phyloP scores from a whole-genome alignment of 169 alveolate species.

The Plasmodium reichenowi region DNA sequence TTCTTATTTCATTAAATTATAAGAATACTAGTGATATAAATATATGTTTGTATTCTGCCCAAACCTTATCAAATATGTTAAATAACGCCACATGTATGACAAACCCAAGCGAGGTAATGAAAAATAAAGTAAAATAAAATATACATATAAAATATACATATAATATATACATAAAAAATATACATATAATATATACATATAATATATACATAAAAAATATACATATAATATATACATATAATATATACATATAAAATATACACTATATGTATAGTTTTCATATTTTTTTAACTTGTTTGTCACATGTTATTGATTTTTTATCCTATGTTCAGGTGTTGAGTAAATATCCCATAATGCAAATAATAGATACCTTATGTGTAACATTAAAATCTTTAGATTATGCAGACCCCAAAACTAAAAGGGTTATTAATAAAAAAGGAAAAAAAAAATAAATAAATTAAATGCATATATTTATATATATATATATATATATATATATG shows the following conservation, averaged over 20 bases:
- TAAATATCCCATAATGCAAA: slow-evolving; percentile 71
- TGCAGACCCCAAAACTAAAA: slow-evolving; percentile 67
- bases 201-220: too few relatives aligned
- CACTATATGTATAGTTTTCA: neutral
- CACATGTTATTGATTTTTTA: neutral
- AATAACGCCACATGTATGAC: slow-evolving; percentile 54
- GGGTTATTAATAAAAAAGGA: slow-evolving; percentile 11
- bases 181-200: too few relatives aligned
- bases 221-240: too few relatives aligned
- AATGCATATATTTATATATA: too few relatives aligned
- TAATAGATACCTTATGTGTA: slow-evolving; percentile 42
- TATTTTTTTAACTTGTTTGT: neutral
- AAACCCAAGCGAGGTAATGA: slow-evolving; percentile 42
- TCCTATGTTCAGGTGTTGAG: slow-evolving; percentile 23
- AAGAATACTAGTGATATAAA: slow-evolving; percentile 48
- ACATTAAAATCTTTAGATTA: slow-evolving; percentile 67
- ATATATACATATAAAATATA: too few relatives aligned
- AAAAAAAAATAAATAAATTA: neutral
- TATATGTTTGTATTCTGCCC: slow-evolving; percentile 54
- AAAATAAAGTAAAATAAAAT: too few relatives aligned
- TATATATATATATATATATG: neutral
- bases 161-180: too few relatives aligned
- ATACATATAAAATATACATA: too few relatives aligned
- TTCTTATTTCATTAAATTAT: slow-evolving; percentile 62
- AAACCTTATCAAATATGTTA: slow-evolving; percentile 48